Percentiles rank a stretch among this genome's conserved stretches.
phyloP scores from a whole-genome alignment of 371 early-diverging fungal species.

The Hamiltosporidium tvaerminnensis region DNA sequence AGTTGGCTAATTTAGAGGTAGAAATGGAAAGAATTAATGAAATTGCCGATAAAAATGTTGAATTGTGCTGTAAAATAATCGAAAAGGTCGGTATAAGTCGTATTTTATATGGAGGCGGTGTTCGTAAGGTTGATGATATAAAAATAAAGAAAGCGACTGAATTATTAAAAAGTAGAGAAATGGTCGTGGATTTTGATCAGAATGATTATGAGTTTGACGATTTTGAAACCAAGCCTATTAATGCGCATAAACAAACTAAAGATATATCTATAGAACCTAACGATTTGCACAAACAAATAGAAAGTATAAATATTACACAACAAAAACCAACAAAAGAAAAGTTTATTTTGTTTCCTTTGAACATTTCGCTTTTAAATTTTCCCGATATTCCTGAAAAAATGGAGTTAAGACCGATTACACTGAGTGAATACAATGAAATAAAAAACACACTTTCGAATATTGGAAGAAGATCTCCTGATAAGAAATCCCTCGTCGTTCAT shows the following conservation, averaged over 20 bases:
- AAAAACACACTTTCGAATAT: constrained; percentile 39
- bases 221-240: too few relatives aligned
- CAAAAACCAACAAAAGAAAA: too few relatives aligned
- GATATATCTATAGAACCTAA: too few relatives aligned
- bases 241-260: too few relatives aligned
- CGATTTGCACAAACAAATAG: too few relatives aligned
- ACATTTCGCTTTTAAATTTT: too few relatives aligned
- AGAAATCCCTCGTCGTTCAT: constrained; percentile 19
- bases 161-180: too few relatives aligned
- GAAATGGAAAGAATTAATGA: constrained; percentile 21
- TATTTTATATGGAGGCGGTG: neutral
- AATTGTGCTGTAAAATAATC: constrained; percentile 38
- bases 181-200: too few relatives aligned
- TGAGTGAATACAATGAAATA: constrained; percentile 48
- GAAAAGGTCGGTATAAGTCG: constrained; percentile 27
- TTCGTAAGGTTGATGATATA: neutral
- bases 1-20: constrained; percentile 41
- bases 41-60: constrained; percentile 40
- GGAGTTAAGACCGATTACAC: constrained; percentile 36
- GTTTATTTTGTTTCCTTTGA: too few relatives aligned
- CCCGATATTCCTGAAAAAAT: constrained; percentile 33
- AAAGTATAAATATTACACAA: too few relatives aligned
- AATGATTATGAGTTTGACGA: too few relatives aligned
- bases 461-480: constrained; percentile 28
- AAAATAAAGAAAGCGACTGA: constrained; percentile 10